Evolutionary conservation across 2,329 filamentous ascomycete genomes (phyloP).

Genomic region (Stylonectria norvegica): DNA sequence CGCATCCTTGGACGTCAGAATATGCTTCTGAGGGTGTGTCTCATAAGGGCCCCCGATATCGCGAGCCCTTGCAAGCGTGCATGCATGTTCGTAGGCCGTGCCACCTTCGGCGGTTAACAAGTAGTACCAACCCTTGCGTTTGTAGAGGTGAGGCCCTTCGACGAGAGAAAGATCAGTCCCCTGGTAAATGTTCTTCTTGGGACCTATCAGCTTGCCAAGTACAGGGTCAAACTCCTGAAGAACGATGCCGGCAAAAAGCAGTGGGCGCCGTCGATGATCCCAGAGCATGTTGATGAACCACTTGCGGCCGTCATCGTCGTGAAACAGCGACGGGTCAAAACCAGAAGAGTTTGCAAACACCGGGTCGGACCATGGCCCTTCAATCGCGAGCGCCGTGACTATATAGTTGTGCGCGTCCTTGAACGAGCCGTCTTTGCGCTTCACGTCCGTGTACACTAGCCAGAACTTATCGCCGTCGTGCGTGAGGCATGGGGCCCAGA

Average conservation of each 20-base stretch:
- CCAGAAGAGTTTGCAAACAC: constrained; percentile 58
- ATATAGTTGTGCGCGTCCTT: constrained; percentile 65
- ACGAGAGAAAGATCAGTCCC: constrained; percentile 54
- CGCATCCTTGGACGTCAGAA: constrained; percentile 52
- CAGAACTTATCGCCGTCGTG: constrained; percentile 60
- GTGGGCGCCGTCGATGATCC: constrained; percentile 50
- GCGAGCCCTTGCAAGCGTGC: constrained; percentile 53
- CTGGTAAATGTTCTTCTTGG: constrained; percentile 51
- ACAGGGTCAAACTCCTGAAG: constrained; percentile 55
- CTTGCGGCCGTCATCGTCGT: constrained; percentile 53
- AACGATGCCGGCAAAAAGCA: constrained; percentile 53
- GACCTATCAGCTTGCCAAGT: constrained; percentile 50
- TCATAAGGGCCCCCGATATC: constrained; percentile 61
- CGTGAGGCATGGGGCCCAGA: constrained; percentile 64
- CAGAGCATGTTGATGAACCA: constrained; percentile 57
- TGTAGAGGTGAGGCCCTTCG: constrained; percentile 58
- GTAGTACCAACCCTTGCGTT: constrained; percentile 57
- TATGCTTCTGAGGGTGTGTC: constrained; percentile 53
- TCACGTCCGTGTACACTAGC: constrained; percentile 64
- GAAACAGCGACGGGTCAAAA: constrained; percentile 60
- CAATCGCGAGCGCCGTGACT: constrained; percentile 49
- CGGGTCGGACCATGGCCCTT: constrained; percentile 61
- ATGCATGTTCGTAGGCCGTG: constrained; percentile 58
- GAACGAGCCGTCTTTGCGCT: constrained; percentile 64
- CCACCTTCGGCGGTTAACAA: constrained; percentile 58